Evolutionary conservation across 2,329 filamentous ascomycete species (phyloP), one percentile per base, ranked within the genome.

Genomic region (Geosmithia flava): DNA sequence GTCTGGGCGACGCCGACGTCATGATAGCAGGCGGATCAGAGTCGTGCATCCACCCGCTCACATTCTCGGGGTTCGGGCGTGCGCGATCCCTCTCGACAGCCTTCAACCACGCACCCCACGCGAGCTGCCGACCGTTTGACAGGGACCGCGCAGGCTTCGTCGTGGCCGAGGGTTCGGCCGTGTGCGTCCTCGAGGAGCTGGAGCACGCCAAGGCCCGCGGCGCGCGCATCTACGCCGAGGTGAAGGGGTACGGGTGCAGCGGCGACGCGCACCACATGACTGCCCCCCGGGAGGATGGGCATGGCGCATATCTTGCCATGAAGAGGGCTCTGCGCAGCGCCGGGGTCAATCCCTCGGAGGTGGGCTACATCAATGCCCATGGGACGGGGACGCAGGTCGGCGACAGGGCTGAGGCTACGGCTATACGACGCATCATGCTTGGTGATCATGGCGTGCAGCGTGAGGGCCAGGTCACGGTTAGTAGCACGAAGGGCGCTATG

Each of bases 21-120:
- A 97, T 98, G 89, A 68, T 98, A 8, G 89, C 93, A n/a, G 93
- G 93, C 42, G 91, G 91, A 27, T 81, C 91, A 8, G 93, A 98
- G 65, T 89, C 91, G 0, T 98, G 93, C 62, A 91, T 98, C 49
- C 91, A 98, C 60, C 93, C 93, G 10, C 74, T 98, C 42, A 87
- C 91, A 2, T 85, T 97, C 55, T 87, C 90, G 7, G 93, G 91
- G 7, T 98, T 98, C 59, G 85, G 88, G 20, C 78, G 89, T 52
- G 88, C 90, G 1, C 79, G 91, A 50, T 96, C 90, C 47, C 70
- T 98, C 37, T 83, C 88, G 7, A 95, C 87, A 0, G 76, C 74
- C 3, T 94, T 81, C 68, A 96, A 96, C 59, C 69, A 85, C 51
- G 64, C 74, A 10, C 89, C 91, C 0, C 55, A 69, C 2, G 70